Evolutionary conservation across 257 asterid genomes (phyloP).

Genomic region (Petunia secreta): DNA sequence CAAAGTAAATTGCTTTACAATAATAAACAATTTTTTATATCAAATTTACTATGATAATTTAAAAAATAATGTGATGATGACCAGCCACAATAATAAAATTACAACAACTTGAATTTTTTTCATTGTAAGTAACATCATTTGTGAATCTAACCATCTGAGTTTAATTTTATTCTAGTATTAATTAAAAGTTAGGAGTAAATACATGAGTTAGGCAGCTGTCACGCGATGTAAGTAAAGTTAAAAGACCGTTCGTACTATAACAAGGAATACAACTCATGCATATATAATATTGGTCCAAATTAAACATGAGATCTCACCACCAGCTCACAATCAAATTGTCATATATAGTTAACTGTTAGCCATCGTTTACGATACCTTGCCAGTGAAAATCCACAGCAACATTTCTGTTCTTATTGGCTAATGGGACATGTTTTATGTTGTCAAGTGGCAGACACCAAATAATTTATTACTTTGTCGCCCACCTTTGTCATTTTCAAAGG

Average conservation of each 20-base stretch:
- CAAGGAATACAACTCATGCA: background rate
- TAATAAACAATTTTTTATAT: no score
- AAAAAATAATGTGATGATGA: no score
- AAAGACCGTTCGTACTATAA: background rate
- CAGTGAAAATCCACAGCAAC: background rate
- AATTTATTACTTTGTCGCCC: background rate
- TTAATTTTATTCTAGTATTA: no score
- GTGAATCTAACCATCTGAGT: background rate
- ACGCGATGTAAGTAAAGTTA: background rate
- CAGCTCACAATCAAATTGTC: conserved; percentile 20
- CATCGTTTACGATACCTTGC: background rate
- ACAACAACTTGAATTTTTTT: no score
- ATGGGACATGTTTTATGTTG: conserved; percentile 8
- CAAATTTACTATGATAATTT: no score
- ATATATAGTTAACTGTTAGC: background rate
- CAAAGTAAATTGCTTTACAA: no score
- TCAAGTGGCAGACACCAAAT: background rate
- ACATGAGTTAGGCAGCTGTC: background rate
- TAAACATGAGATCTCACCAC: conserved; percentile 9
- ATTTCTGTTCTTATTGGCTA: conserved; percentile 1
- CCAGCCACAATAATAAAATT: no score
- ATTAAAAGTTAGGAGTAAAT: background rate
- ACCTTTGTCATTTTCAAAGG: conserved; percentile 10
- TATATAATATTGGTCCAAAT: background rate
- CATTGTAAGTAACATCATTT: background rate